phyloP scores from a whole-genome alignment of 306 rosid genomes.

The Cucurbita maxima region DNA sequence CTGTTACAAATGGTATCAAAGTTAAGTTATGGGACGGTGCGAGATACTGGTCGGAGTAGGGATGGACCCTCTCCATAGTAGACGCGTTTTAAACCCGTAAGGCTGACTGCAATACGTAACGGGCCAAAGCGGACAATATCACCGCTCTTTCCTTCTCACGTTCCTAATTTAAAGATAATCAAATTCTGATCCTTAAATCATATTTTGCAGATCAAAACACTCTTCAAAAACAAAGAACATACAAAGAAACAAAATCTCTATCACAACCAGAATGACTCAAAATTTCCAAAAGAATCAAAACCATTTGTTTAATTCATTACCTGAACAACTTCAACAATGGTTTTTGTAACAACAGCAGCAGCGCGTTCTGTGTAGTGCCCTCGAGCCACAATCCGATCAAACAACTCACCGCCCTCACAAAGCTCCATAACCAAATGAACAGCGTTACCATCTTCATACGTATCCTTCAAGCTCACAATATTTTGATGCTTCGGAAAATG shows the following conservation, averaged over 20 bases:
- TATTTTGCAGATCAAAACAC: not conserved
- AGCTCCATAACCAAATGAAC: constrained; percentile 99
- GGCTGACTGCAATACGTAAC: no score
- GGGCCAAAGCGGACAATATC: no score
- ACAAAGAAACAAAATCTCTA: not conserved
- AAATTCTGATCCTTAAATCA: not conserved
- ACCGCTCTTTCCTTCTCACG: not conserved
- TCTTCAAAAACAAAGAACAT: not conserved
- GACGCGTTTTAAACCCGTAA: no score
- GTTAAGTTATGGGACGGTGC: no score
- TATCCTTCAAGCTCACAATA: constrained; percentile 62
- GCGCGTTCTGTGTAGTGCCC: constrained; percentile 96
- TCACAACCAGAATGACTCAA: not conserved
- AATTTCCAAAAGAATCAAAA: not conserved
- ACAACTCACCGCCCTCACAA: constrained; percentile 89
- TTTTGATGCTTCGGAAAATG: constrained; percentile 53
- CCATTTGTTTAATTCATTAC: constrained; percentile 15
- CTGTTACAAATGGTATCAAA: no score
- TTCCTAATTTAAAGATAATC: not conserved
- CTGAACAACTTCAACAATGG: constrained; percentile 96
- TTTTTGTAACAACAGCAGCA: constrained; percentile 67
- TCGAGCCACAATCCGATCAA: constrained; percentile 82
- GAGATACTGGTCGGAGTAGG: no score
- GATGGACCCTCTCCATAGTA: no score
- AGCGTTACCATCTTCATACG: constrained; percentile 70